Evolutionary conservation across 73 alveolate species (phyloP).

Genomic region (Stentor coeruleus): DNA sequence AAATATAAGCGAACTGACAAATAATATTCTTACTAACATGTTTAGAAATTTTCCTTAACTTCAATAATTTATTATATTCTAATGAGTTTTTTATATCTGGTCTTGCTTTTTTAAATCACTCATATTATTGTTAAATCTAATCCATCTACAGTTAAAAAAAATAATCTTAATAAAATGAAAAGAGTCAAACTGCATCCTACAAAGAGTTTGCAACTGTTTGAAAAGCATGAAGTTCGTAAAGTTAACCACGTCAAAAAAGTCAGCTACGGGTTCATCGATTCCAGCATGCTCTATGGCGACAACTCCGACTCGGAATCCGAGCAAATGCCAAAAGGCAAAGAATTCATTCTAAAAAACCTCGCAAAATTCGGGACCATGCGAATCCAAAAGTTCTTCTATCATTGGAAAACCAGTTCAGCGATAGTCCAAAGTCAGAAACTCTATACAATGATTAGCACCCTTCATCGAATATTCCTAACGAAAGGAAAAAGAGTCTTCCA

Average conservation of each 20-base stretch:
- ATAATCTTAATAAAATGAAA: no score
- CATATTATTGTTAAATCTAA: no score
- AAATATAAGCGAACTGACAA: no score
- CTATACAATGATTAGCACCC: neutral
- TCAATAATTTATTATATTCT: no score
- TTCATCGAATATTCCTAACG: neutral
- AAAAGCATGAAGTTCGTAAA: no score
- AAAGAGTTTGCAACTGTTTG: no score
- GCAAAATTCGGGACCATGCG: neutral
- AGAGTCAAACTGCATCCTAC: no score
- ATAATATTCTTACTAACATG: no score
- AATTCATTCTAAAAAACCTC: neutral
- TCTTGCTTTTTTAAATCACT: no score
- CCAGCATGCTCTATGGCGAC: neutral
- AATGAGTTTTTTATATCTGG: no score
- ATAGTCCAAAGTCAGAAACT: neutral
- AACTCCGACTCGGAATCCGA: neutral
- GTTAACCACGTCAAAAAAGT: neutral
- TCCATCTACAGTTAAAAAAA: no score
- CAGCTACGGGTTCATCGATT: neutral
- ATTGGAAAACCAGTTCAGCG: neutral
- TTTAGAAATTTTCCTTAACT: no score
- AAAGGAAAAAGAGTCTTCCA: conserved; percentile 6
- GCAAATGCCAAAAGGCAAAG: neutral
- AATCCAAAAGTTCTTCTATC: neutral